Percentiles rank a stretch among this genome's conserved stretches.
Conservation (phyloP, 1,284 basidiomycete genomes). For the Phaffia rhodozyma region DNA sequence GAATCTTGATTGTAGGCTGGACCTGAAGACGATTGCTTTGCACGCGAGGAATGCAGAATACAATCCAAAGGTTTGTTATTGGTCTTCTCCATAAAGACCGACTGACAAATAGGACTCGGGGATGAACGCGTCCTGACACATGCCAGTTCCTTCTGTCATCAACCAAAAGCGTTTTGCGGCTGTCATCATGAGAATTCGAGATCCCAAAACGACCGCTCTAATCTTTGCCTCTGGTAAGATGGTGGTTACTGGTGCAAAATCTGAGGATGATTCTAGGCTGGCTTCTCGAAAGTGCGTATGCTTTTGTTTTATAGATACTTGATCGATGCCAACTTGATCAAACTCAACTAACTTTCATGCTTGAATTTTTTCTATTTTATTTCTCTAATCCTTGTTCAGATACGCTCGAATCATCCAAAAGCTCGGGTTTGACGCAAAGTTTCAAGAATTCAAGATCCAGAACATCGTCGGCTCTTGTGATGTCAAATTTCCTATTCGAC, state of each 20-base stretch:
- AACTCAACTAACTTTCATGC: not conserved
- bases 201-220: constrained; percentile 97
- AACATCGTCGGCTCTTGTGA: constrained; percentile 98
- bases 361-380: not conserved
- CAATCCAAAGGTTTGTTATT: constrained; percentile 87
- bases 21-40: constrained; percentile 95
- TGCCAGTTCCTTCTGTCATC: constrained; percentile 34
- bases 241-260: constrained; percentile 99
- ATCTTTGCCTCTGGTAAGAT: constrained; percentile 99
- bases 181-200: constrained; percentile 99
- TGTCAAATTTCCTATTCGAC: constrained; percentile 96
- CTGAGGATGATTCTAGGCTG: constrained; percentile 91
- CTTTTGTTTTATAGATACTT: not conserved
- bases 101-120: too few relatives aligned
- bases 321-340: not conserved
- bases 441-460: constrained; percentile 99
- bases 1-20: constrained; percentile 91
- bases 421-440: constrained; percentile 98
- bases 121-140: constrained; percentile 36
- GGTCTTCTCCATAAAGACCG: not conserved
- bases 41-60: constrained; percentile 99
- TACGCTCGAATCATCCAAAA: constrained; percentile 99
- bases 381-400: not conserved
- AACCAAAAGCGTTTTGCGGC: constrained; percentile 88
- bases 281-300: constrained; percentile 68